phyloP scores from a whole-genome alignment of 2,329 filamentous ascomycete genomes.

The Gnomoniopsis smithogilvyi region DNA sequence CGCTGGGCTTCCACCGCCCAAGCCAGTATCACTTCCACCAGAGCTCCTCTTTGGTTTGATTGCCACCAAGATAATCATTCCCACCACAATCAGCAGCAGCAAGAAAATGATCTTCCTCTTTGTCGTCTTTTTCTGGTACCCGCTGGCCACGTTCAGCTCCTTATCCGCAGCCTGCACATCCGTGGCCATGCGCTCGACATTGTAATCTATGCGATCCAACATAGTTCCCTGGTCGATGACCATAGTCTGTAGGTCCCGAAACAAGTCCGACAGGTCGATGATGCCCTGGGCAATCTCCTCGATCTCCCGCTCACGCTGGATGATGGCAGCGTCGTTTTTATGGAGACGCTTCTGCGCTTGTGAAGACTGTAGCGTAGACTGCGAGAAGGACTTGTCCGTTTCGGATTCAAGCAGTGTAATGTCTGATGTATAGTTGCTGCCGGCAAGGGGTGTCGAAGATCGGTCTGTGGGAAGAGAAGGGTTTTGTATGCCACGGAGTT shows the following conservation, averaged over 20 bases:
- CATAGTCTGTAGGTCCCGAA: conserved; percentile 94
- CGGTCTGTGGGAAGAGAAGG: conserved; percentile 50
- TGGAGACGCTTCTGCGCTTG: conserved; percentile 63
- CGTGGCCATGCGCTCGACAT: conserved; percentile 90
- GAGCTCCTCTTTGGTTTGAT: conserved; percentile 65
- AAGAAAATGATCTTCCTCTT: conserved; percentile 93
- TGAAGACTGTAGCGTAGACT: conserved; percentile 81
- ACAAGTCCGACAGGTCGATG: conserved; percentile 94
- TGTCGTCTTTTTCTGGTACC: conserved; percentile 82
- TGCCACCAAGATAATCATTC: conserved; percentile 78
- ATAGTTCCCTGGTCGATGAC: conserved; percentile 89
- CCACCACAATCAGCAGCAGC: conserved; percentile 78
- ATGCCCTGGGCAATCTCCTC: conserved; percentile 98
- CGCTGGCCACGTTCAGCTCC: conserved; percentile 82
- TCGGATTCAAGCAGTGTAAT: conserved; percentile 91
- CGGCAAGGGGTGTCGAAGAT: conserved; percentile 45
- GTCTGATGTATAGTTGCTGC: conserved; percentile 62
- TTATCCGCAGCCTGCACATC: conserved; percentile 93
- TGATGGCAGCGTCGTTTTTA: conserved; percentile 79
- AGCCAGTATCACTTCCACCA: not conserved
- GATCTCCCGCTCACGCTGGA: conserved; percentile 92
- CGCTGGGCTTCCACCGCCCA: not conserved
- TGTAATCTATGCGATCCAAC: conserved; percentile 95
- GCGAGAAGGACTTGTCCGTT: conserved; percentile 86
- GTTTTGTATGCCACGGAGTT: conserved; percentile 70